Evolutionary conservation across 768 basidiomycete genomes (phyloP), one percentile per base, ranked within the genome.

Genomic region (Trametes coccinea): DNA sequence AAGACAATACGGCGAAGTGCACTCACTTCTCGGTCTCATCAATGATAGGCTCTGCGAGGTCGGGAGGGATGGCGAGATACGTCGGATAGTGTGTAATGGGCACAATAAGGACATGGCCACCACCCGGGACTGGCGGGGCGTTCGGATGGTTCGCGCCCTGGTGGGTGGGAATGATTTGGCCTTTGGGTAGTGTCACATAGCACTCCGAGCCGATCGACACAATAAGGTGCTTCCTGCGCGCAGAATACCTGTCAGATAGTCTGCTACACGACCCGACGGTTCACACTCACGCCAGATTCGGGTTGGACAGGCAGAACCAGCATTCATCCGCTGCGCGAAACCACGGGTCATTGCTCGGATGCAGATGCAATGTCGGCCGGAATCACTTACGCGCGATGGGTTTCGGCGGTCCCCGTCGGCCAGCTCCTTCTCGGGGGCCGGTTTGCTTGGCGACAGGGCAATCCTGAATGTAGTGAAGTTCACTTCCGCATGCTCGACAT

Each of bases 291-390:
- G 92, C 89, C 41, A 98, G 79, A 66, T 85, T 88, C 0, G 96
- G 95, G 71, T 98, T 98, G 44, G 93, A 95, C 55, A 99, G 75
- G 73, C 97, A 99, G 78, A 99, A 98, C 96, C 96, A 98, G 74
- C 96, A 98, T 73, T 95, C 92, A 58, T 91, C 91, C 66, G 93
- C 92, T 93, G 70, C 49, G 65, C 31, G 13, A 10, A 17, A 47
- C 16, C 45, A 16, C 33, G 39, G 37, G 39, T 49, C 44, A 40
- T 39, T 39, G 47, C 40, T 40, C 11, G 2, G 27, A 29, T 31
- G 9, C 48, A 31, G 27, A 29, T 31, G 9, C 48, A 31, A 11
- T 27, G 3, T 39, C n/a, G 10, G 29, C 14, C 17, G 13, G 46
- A 78, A 89, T 68, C 69, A 93, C 92, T 9, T 53, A 63, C 62